phyloP scores from a whole-genome alignment of 1,139 yeast genomes.

The Pichia sp. region DNA sequence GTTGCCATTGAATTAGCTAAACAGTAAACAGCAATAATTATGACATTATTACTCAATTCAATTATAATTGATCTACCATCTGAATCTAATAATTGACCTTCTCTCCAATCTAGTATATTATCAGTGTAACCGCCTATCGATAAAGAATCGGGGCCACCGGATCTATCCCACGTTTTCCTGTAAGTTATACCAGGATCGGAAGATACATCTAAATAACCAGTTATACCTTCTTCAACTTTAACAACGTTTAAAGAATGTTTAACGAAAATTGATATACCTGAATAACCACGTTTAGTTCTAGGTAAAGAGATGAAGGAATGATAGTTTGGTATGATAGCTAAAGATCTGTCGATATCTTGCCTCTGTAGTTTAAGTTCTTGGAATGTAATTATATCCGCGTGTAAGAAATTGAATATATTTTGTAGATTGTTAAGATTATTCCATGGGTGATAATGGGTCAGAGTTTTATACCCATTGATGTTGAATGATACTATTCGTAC shows the following conservation, averaged over 20 bases:
- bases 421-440: conserved; percentile 43
- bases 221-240: conserved; percentile 85
- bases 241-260: conserved; percentile 45
- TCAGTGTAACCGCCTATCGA: conserved; percentile 71
- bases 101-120: conserved; percentile 28
- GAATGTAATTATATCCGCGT: conserved; percentile 72
- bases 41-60: conserved; percentile 58
- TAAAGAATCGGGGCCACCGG: conserved; percentile 7
- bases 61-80: conserved; percentile 79
- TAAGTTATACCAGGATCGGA: conserved; percentile 19
- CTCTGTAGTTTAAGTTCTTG: conserved; percentile 74
- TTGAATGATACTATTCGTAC: conserved; percentile 49
- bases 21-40: conserved; percentile 74
- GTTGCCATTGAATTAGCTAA: conserved; percentile 80
- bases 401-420: conserved; percentile 44
- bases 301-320: conserved; percentile 68
- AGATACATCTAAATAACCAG: conserved; percentile 48
- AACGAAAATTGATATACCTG: conserved; percentile 86
- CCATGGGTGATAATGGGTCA: conserved; percentile 83
- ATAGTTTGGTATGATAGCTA: conserved; percentile 55
- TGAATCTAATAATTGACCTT: conserved; percentile 51
- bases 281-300: conserved; percentile 61
- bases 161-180: conserved; percentile 14
- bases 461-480: conserved; percentile 76
- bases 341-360: conserved; percentile 30